Evolutionary conservation across 2,329 filamentous ascomycete genomes (phyloP).

Genomic region (Aspergillus jensenii): DNA sequence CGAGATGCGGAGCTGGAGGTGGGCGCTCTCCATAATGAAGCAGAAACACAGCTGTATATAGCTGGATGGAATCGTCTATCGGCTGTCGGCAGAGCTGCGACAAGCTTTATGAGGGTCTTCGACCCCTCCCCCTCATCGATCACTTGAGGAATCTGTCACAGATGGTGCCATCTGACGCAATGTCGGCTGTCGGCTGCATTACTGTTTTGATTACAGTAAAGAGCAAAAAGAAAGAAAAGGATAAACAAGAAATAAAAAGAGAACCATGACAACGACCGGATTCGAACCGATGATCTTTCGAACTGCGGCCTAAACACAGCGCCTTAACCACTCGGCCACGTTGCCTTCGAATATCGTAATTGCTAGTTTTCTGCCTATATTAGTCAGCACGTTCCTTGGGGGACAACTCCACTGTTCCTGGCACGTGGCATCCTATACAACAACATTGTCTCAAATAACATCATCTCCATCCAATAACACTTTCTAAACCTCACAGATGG

Average conservation of each 20-base stretch:
- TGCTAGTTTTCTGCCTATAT: not conserved
- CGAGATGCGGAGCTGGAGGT: too few species aligned
- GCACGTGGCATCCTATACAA: not conserved
- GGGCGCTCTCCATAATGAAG: not conserved
- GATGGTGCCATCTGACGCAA: slow-evolving; percentile 11
- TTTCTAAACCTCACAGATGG: not conserved
- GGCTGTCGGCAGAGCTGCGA: slow-evolving; percentile 10
- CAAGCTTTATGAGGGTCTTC: not conserved
- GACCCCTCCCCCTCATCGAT: not conserved
- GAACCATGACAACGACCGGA: not conserved
- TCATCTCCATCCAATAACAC: not conserved
- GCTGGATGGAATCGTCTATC: slow-evolving; percentile 7
- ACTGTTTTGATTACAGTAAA: not conserved
- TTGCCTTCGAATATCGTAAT: not conserved
- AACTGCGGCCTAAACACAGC: not conserved
- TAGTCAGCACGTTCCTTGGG: not conserved
- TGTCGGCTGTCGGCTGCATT: slow-evolving; percentile 11
- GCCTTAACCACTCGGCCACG: not conserved
- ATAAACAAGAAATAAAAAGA: not conserved
- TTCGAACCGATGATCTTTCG: not conserved
- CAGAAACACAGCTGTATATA: not conserved
- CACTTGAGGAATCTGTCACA: not conserved
- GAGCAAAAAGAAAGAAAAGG: not conserved
- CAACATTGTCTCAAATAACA: not conserved
- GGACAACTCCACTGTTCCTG: not conserved